Base-by-base conservation (phyloP, 2,329 filamentous ascomycete species). In the Verticillium zaregamsianum region DNA sequence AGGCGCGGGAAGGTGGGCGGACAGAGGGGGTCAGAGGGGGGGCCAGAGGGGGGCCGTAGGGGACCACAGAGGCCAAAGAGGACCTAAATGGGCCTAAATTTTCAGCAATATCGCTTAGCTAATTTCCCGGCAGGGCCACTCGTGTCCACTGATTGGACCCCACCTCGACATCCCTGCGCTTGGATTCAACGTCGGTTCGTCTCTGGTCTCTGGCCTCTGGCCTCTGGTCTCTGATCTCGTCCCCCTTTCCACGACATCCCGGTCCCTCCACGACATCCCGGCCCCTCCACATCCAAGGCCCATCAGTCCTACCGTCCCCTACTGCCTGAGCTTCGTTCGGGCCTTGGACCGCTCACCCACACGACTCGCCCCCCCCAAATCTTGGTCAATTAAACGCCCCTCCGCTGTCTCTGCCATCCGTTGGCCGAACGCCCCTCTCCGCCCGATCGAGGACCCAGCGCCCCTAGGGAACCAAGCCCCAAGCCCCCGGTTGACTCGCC, bases 61-160 rank as follows among this genome's bases (percentile, higher is more conserved):
- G 25, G 28, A 28, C 28, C 5, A 6, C 5, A 28, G 28, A 28
- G 28, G 25, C 28, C 15, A n/a, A 52, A n/a, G 39, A n/a, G 28
- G 28, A 28, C 28, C 28, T 39, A 39, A 39, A 49, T 49, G 60
- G 58, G 62, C 64, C 62, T 64, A 45, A 45, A 61, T 64, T 60
- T 62, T 59, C 63, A 55, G 61, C 59, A 66, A 66, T 66, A 52
- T 66, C 64, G 64, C 64, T 66, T 63, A 66, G 64, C 64, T 66
- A 66, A 66, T 66, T 66, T 66, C 63, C 64, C 61, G 57, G 20
- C 20, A 31, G 40, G 35, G n/a, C 56, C 56, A 58, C 33, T 58
- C 57, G 45, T 20, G 57, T 31, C 57, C 25, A 40, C 39, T 28
- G 23, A 28, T 32, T 49, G 14, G 20, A 8, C 15, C 20, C 57